phyloP scores from a whole-genome alignment of 2,329 filamentous ascomycete genomes.

The Fusarium caatingaense region DNA sequence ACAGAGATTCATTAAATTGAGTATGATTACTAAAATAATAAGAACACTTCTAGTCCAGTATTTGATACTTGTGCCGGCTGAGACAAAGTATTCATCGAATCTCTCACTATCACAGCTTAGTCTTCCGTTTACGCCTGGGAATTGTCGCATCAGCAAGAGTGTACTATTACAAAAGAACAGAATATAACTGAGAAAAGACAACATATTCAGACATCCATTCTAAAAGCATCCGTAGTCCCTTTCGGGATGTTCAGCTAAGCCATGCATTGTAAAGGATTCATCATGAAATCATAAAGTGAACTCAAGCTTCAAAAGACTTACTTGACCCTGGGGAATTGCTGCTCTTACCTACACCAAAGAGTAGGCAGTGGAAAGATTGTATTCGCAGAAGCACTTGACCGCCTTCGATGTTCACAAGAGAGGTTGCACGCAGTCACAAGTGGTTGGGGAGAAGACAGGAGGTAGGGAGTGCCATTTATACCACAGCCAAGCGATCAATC shows the following conservation, averaged over 20 bases:
- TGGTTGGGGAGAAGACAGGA: background rate
- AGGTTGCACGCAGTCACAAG: background rate
- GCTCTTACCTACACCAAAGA: background rate
- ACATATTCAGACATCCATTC: constrained; percentile 48
- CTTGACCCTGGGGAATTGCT: background rate
- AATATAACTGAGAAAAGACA: background rate
- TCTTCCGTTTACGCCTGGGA: constrained; percentile 1
- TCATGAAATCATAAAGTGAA: constrained; percentile 35
- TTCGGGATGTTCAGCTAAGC: constrained; percentile 49
- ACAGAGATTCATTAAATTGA: background rate
- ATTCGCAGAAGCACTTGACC: background rate
- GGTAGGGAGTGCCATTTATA: constrained; percentile 32
- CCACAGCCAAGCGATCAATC: constrained; percentile 8
- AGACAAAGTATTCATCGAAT: background rate
- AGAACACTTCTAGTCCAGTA: background rate
- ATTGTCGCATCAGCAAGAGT: constrained; percentile 11
- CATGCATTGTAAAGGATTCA: constrained; percentile 49
- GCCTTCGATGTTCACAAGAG: background rate
- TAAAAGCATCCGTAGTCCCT: constrained; percentile 43
- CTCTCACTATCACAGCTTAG: background rate
- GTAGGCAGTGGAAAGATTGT: background rate
- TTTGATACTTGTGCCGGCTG: no score
- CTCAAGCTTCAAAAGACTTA: constrained; percentile 14
- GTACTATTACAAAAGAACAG: background rate
- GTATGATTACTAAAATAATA: no score